phyloP scores from a whole-genome alignment of 192 early-diverging fungal genomes.

The Coemansia sp. region DNA sequence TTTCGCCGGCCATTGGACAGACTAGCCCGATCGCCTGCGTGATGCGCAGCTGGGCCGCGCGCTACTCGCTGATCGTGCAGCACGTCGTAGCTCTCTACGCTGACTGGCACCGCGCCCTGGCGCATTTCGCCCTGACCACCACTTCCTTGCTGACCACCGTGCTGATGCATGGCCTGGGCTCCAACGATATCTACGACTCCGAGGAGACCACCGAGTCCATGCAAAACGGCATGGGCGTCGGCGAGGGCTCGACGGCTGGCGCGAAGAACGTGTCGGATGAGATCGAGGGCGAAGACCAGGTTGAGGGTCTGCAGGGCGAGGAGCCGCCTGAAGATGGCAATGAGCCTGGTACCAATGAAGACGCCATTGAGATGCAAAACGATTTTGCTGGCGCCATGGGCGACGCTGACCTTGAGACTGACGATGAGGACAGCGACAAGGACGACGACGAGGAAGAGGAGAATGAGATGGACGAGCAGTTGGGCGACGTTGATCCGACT shows the following conservation, averaged over 20 bases:
- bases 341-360: constrained; percentile 71
- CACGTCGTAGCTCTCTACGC: constrained; percentile 59
- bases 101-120: constrained; percentile 63
- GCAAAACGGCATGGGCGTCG: constrained; percentile 77
- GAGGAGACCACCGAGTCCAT: constrained; percentile 56
- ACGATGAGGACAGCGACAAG: constrained; percentile 67
- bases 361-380: constrained; percentile 94
- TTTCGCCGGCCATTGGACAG: background rate
- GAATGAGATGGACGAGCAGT: constrained; percentile 78
- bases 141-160: constrained; percentile 46
- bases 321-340: constrained; percentile 52
- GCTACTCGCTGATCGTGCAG: constrained; percentile 48
- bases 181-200: constrained; percentile 67
- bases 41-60: constrained; percentile 37
- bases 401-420: constrained; percentile 79
- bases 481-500: constrained; percentile 86
- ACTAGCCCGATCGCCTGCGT: background rate
- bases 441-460: constrained; percentile 72
- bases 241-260: constrained; percentile 84
- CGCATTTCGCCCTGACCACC: constrained; percentile 60
- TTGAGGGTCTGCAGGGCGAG: constrained; percentile 84
- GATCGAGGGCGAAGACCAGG: constrained; percentile 96
- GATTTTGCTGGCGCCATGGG: constrained; percentile 93
- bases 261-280: constrained; percentile 95
- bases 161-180: constrained; percentile 83